These are phyloP conservation scores for Torrubiella hemipterigena DNA, from an alignment of 2,329 filamentous ascomycete genomes.

Conservation along the genomic window DNA sequence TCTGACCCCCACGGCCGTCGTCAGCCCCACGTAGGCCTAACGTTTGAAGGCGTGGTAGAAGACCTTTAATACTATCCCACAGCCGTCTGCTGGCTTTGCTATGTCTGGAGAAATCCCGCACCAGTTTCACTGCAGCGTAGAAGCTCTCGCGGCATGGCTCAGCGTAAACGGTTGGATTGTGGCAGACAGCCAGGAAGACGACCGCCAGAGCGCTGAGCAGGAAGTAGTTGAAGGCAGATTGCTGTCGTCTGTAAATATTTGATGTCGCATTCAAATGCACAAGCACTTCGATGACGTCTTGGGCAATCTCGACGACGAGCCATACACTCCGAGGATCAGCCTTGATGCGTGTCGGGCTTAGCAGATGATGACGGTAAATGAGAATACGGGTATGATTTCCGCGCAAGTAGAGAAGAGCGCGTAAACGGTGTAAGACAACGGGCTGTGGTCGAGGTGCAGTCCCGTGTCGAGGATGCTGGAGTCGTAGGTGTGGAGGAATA, in stretches of 20 bases:
- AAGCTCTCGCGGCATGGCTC: conserved; percentile 20
- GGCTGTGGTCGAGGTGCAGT: conserved; percentile 17
- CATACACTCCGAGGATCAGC: conserved; percentile 20
- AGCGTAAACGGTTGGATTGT: conserved; percentile 28
- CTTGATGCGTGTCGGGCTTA: conserved; percentile 23
- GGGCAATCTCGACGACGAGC: conserved; percentile 22
- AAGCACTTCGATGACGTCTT: conserved; percentile 15
- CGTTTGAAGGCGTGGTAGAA: conserved; percentile 18
- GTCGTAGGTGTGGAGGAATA: conserved; percentile 26
- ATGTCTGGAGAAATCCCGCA: conserved; percentile 18
- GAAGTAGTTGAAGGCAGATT: conserved; percentile 17
- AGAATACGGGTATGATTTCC: conserved; percentile 32
- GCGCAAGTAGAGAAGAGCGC: conserved; percentile 29
- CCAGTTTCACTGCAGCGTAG: conserved; percentile 17
- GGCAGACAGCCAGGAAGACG: conserved; percentile 31
- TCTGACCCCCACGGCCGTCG: conserved; percentile 2
- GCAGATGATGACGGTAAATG: conserved; percentile 29
- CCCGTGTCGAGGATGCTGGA: conserved; percentile 24
- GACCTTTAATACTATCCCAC: conserved; percentile 22
- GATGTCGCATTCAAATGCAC: conserved; percentile 15
- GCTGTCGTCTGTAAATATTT: conserved; percentile 16
- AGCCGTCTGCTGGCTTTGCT: conserved; percentile 19
- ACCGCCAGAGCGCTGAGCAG: conserved; percentile 16
- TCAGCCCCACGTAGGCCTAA: conserved; percentile 12
- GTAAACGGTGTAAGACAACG: conserved; percentile 24